Evolutionary conservation across 2,329 filamentous ascomycete genomes (phyloP).

Genomic region (Nemania sp.): DNA sequence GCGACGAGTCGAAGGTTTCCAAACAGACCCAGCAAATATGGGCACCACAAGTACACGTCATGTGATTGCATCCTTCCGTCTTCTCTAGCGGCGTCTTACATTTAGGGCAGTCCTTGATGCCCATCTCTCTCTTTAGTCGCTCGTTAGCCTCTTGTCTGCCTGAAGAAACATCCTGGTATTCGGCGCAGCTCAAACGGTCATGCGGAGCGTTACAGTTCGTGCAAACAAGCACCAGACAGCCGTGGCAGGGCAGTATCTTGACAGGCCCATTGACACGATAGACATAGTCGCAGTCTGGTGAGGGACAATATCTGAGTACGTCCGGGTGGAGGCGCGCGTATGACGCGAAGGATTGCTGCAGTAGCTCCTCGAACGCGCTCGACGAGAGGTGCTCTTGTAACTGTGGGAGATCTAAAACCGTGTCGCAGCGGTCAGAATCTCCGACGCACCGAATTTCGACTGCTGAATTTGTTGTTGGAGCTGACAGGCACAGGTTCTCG

Average conservation of each 20-base stretch:
- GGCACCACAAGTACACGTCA: slow-evolving; percentile 56
- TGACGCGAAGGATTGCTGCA: slow-evolving; percentile 49
- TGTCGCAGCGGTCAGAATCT: slow-evolving; percentile 43
- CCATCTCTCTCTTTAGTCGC: slow-evolving; percentile 51
- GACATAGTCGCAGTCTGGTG: slow-evolving; percentile 57
- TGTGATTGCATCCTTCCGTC: slow-evolving; percentile 60
- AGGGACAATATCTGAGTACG: slow-evolving; percentile 56
- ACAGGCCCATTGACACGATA: slow-evolving; percentile 51
- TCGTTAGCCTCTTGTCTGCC: slow-evolving; percentile 47
- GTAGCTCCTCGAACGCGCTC: slow-evolving; percentile 26
- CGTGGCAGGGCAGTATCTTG: slow-evolving; percentile 47
- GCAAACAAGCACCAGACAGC: slow-evolving; percentile 54
- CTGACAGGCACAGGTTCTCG: slow-evolving; percentile 48
- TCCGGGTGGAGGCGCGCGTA: slow-evolving; percentile 52
- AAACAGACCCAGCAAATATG: slow-evolving; percentile 65
- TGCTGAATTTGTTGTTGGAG: slow-evolving; percentile 28
- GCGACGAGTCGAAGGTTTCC: slow-evolving; percentile 47
- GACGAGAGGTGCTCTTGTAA: slow-evolving; percentile 47
- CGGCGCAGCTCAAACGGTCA: slow-evolving; percentile 50
- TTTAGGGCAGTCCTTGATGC: slow-evolving; percentile 57
- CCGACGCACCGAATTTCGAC: slow-evolving; percentile 48
- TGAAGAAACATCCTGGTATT: slow-evolving; percentile 47
- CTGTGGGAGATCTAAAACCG: slow-evolving; percentile 44
- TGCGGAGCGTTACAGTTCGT: slow-evolving; percentile 54
- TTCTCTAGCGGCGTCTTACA: slow-evolving; percentile 59